These are phyloP conservation scores for Haplographium delicatum DNA, from an alignment of 495 filamentous ascomycete genomes.

Conservation along the genomic window DNA sequence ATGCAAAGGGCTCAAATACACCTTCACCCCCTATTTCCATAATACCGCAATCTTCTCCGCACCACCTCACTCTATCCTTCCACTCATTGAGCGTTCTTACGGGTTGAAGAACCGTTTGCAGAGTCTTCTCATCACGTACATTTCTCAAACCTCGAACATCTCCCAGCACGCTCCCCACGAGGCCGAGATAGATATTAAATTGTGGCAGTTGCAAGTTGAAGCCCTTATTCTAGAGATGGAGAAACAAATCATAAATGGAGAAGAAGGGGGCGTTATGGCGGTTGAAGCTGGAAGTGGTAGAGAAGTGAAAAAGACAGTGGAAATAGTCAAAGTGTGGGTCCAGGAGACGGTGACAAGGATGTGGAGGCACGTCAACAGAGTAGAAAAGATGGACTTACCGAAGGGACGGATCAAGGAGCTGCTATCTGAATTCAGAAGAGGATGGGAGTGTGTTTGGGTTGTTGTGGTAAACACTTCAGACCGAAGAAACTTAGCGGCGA, in stretches of 20 bases:
- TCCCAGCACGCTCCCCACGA: not conserved
- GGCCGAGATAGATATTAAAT: not conserved
- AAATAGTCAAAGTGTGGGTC: not conserved
- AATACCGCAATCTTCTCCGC: slow-evolving; percentile 11
- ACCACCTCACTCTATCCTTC: slow-evolving; percentile 16
- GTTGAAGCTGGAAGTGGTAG: not conserved
- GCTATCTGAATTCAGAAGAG: slow-evolving; percentile 5
- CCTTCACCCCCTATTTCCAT: slow-evolving; percentile 22
- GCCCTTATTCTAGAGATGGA: not conserved
- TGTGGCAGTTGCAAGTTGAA: slow-evolving; percentile 3
- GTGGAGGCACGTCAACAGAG: slow-evolving; percentile 2
- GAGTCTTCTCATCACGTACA: slow-evolving; percentile 15
- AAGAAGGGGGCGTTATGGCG: too few species aligned
- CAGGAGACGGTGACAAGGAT: slow-evolving; percentile 3
- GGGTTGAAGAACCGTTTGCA: slow-evolving; percentile 14
- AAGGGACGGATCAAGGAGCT: not conserved
- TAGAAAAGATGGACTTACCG: not conserved
- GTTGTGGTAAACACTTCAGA: too few species aligned
- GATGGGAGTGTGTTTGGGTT: slow-evolving; percentile 8
- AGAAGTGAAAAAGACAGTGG: not conserved
- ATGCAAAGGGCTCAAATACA: slow-evolving; percentile 19
- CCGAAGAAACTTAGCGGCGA: too few species aligned
- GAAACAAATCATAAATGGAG: too few species aligned
- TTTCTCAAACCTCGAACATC: not conserved
- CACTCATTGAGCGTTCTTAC: slow-evolving; percentile 13